These are phyloP conservation scores for Penicillium samsonianum DNA, from an alignment of 495 filamentous ascomycete genomes.

Conservation along the genomic window DNA sequence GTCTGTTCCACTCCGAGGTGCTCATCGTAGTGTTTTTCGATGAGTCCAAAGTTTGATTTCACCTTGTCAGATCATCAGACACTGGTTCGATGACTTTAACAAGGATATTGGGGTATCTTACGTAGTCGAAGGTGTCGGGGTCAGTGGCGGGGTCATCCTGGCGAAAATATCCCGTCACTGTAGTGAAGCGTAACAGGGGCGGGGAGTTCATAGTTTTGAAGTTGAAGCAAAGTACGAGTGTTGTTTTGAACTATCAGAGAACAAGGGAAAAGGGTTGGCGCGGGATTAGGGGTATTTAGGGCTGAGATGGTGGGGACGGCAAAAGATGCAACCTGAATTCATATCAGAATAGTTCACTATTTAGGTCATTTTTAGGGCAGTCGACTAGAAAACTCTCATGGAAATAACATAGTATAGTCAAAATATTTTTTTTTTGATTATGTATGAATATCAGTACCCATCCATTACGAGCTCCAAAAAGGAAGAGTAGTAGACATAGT, in stretches of 20 bases:
- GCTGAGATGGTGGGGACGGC: constrained; percentile 2
- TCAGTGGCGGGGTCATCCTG: constrained; percentile 71
- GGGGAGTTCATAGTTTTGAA: constrained; percentile 8
- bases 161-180: constrained; percentile 67
- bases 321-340: neutral
- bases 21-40: constrained; percentile 53
- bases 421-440: neutral
- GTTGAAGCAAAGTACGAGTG: neutral
- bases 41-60: constrained; percentile 65
- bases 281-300: constrained; percentile 6
- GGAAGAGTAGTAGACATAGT: too few species aligned
- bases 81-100: neutral
- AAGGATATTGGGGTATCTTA: constrained; percentile 32
- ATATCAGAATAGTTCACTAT: neutral
- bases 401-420: too few species aligned
- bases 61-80: constrained; percentile 25
- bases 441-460: too few species aligned
- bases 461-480: too few species aligned
- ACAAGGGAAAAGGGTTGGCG: neutral
- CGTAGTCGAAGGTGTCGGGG: constrained; percentile 67
- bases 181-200: constrained; percentile 34
- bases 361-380: neutral
- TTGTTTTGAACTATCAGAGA: neutral
- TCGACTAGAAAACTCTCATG: neutral
- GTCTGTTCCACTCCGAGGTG: constrained; percentile 32